phyloP scores from a whole-genome alignment of 352 stramenopile genomes.

The Globisporangium nodosum region DNA sequence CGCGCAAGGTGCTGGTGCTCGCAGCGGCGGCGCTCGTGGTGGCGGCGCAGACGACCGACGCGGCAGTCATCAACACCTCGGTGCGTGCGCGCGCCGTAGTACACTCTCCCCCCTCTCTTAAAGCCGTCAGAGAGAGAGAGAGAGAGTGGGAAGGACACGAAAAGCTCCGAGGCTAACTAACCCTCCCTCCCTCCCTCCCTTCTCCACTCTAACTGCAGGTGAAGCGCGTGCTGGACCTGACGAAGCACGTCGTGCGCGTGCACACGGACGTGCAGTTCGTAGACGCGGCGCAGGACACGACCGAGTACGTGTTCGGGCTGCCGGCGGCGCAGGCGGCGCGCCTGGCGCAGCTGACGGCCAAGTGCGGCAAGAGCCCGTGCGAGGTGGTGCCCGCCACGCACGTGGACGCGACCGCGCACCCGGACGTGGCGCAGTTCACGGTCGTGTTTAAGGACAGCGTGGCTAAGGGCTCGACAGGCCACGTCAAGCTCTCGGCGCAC shows the following conservation, averaged over 20 bases:
- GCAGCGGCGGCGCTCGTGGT: constrained; percentile 21
- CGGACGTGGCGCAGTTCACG: constrained; percentile 51
- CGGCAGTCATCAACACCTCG: constrained; percentile 67
- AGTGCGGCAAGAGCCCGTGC: constrained; percentile 67
- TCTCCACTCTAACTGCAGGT: constrained; percentile 20
- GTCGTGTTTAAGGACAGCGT: constrained; percentile 68
- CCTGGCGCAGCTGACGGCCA: constrained; percentile 57
- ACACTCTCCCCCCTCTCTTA: not conserved
- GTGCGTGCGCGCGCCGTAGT: constrained; percentile 16
- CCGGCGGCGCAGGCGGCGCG: constrained; percentile 42
- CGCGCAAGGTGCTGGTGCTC: constrained; percentile 21
- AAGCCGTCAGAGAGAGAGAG: not conserved
- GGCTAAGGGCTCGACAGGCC: constrained; percentile 33
- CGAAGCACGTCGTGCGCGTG: constrained; percentile 75
- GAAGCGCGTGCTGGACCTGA: constrained; percentile 78
- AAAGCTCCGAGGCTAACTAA: not conserved
- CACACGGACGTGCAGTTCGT: constrained; percentile 70
- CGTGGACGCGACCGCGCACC: constrained; percentile 19
- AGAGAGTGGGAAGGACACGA: not conserved
- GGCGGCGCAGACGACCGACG: constrained; percentile 24
- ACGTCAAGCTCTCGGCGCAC: constrained; percentile 73
- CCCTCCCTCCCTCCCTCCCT: not conserved
- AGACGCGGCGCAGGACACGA: constrained; percentile 45
- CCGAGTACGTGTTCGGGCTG: constrained; percentile 62
- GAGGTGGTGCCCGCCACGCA: constrained; percentile 48